A percentile compares a stretch with the other conserved stretches of the same genome.
phyloP scores from a whole-genome alignment of 768 basidiomycete species.

The Russula sp. region DNA sequence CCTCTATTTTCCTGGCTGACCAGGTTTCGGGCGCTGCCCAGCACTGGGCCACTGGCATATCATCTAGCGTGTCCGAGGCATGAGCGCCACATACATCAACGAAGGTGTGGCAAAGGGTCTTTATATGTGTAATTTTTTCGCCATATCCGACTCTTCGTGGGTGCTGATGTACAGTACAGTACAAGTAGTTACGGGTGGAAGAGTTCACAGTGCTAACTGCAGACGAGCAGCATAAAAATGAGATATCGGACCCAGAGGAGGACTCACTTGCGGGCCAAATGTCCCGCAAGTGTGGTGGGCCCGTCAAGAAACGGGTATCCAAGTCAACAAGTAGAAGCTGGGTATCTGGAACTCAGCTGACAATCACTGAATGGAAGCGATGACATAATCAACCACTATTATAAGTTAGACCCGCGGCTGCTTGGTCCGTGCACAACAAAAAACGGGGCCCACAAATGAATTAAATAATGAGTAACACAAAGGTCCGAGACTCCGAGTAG shows the following conservation, averaged over 20 bases:
- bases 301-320: slow-evolving; percentile 58
- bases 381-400: no score
- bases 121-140: slow-evolving; percentile 44
- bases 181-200: slow-evolving; percentile 72
- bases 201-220: slow-evolving; percentile 51
- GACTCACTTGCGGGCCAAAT: slow-evolving; percentile 96
- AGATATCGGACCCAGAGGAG: slow-evolving; percentile 97
- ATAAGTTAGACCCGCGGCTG: no score
- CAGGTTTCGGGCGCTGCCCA: slow-evolving; percentile 91
- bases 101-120: slow-evolving; percentile 70
- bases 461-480: slow-evolving; percentile 13
- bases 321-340: no score
- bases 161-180: not conserved
- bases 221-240: slow-evolving; percentile 64
- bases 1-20: slow-evolving; percentile 4
- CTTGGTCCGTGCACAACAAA: not conserved
- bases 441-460: not conserved
- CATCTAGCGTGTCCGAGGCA: slow-evolving; percentile 80
- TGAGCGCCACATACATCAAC: slow-evolving; percentile 86
- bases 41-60: slow-evolving; percentile 50
- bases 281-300: slow-evolving; percentile 81
- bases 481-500: not conserved
- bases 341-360: no score
- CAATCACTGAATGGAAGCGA: no score
- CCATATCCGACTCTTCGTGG: not conserved